Conservation (phyloP, 768 basidiomycete genomes). For the Macrolepiota fuliginosa region DNA sequence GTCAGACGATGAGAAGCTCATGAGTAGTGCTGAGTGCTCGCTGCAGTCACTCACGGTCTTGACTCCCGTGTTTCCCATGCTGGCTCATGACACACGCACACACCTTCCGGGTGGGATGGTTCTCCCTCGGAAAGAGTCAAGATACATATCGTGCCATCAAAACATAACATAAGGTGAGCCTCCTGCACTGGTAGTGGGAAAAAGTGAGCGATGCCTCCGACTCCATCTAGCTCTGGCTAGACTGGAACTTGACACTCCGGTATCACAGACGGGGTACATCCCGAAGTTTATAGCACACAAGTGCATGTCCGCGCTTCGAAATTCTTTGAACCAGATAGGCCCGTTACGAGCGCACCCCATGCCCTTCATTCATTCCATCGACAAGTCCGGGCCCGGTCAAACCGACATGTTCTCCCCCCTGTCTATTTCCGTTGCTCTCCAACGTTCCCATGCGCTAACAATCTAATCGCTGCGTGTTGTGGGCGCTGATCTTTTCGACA, state of each 20-base stretch:
- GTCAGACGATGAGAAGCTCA: not conserved
- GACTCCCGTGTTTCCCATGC: not conserved
- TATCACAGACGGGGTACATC: not conserved
- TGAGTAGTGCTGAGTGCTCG: not conserved
- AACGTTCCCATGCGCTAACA: conserved; percentile 7
- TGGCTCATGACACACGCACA: not conserved
- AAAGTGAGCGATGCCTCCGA: not conserved
- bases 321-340: not conserved
- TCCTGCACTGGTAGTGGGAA: not conserved
- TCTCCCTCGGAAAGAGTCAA: not conserved
- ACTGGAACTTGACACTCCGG: not conserved
- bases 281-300: not conserved
- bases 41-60: not conserved
- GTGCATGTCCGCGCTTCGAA: not conserved
- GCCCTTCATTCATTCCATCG: not conserved
- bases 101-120: not conserved
- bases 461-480: not conserved
- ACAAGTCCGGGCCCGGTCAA: conserved; percentile 3
- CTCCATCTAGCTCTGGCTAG: not conserved
- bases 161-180: not conserved
- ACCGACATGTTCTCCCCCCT: not conserved
- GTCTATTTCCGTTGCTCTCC: not conserved
- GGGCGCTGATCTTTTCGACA: not conserved
- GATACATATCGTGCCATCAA: not conserved
- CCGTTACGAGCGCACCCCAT: not conserved